Conservation (phyloP, 1,139 yeast genomes). For the Pichia sp. region DNA sequence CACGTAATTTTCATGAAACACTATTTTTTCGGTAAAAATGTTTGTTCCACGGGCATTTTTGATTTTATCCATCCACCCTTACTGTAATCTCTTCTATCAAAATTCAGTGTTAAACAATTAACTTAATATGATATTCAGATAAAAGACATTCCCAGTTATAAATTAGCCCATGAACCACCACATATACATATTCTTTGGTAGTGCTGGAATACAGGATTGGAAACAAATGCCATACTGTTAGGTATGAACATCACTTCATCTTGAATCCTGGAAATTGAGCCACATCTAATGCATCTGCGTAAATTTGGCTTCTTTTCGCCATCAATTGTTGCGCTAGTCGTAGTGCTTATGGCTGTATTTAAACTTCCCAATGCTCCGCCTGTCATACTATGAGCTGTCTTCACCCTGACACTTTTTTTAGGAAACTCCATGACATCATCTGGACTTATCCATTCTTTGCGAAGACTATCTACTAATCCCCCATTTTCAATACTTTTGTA, state of each 20-base stretch:
- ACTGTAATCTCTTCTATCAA: too few species aligned
- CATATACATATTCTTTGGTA: conserved; percentile 71
- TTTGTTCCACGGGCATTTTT: too few species aligned
- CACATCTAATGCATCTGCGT: conserved; percentile 61
- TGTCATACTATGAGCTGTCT: background rate
- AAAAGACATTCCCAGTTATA: conserved; percentile 8
- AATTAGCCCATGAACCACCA: conserved; percentile 65
- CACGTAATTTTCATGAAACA: too few species aligned
- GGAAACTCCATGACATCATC: conserved; percentile 15
- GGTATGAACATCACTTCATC: conserved; percentile 28
- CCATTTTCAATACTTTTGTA: conserved; percentile 18
- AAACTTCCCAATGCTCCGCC: background rate
- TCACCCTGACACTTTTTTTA: background rate
- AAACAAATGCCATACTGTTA: conserved; percentile 18
- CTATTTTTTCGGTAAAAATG: too few species aligned
- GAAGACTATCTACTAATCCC: conserved; percentile 20
- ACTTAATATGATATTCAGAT: too few species aligned
- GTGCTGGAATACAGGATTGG: conserved; percentile 26
- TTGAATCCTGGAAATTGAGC: conserved; percentile 46
- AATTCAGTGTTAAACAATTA: too few species aligned
- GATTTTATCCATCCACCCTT: too few species aligned
- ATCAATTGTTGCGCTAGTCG: conserved; percentile 26
- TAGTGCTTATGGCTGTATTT: conserved; percentile 35
- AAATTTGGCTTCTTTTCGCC: conserved; percentile 8
- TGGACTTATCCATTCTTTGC: conserved; percentile 22